Evolutionary conservation across 176 grass and related monocot genomes (phyloP), one percentile per base, ranked within the genome.

Genomic region (Carex myosuroides): DNA sequence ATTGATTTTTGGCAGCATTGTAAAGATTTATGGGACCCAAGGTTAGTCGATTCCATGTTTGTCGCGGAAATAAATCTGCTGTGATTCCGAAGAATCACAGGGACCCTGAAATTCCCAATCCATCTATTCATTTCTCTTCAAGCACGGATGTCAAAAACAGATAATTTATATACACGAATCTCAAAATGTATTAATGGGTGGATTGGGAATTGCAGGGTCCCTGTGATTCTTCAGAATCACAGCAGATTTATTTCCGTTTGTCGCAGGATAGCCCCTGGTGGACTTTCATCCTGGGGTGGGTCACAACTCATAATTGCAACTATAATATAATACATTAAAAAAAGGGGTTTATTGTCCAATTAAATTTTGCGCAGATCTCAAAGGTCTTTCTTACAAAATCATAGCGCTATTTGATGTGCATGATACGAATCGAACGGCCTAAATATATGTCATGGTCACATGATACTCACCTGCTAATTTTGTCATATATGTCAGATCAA

Each of bases 11-110:
- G 70, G 70, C 70, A 73, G 70, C n/a, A 46, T 73, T 50, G 8
- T 11, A 48, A n/a, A 50, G 39, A 48, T 73, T 48, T 22, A 73
- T 73, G 70, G 70, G 70, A 50, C 70, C 70, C 70, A 73, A 73
- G 2, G 70, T 73, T n/a, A 42, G 41, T 73, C 68, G 68, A 46
- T 1, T 71, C 39, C 12, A 46, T 71, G 8, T 46, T 44, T 21
- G 39, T 71, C 68, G 68, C 68, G 26, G 26, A 26, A 26, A 26
- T 26, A 26, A 26, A 26, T 26, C 26, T 26, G 26, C 26, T 26
- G 26, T 26, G 26, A 26, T 26, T 26, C 26, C 26, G 26, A 26
- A 26, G 26, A 26, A 26, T 26, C 26, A 26, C 26, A 26, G 26
- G 26, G 26, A 26, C 26, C 26, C 26, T 26, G 26, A 26, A 26